These are phyloP conservation scores for Backusella psychrophila DNA, from an alignment of 192 early-diverging fungal species.

Conservation along the genomic window DNA sequence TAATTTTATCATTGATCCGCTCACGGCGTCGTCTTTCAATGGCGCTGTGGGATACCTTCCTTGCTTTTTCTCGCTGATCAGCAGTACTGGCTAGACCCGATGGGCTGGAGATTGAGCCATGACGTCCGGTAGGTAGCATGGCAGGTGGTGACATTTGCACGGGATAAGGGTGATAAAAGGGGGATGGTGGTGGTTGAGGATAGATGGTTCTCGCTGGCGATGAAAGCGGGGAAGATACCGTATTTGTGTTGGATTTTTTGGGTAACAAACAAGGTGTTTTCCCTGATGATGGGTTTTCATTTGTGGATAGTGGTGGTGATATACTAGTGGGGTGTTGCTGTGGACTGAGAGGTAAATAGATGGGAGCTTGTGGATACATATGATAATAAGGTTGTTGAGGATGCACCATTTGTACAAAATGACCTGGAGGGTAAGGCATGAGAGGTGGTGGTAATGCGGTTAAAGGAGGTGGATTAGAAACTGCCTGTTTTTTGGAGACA, in stretches of 20 bases:
- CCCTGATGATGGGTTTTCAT: neutral
- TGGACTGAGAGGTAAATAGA: conserved; percentile 13
- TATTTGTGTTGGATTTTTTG: neutral
- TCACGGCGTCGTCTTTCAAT: conserved; percentile 85
- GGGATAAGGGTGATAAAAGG: neutral
- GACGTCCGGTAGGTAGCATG: neutral
- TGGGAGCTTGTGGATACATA: conserved; percentile 4
- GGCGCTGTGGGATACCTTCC: conserved; percentile 79
- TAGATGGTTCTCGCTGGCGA: neutral
- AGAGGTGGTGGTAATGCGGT: conserved; percentile 13
- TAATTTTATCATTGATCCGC: conserved; percentile 80
- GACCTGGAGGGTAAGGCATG: conserved; percentile 1
- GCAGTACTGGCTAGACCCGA: conserved; percentile 11
- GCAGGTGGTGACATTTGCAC: conserved; percentile 6
- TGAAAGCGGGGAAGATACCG: neutral
- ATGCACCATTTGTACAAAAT: conserved; percentile 7
- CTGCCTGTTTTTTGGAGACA: neutral
- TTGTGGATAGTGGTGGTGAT: neutral
- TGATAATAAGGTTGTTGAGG: conserved; percentile 11
- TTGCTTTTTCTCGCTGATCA: conserved; percentile 63
- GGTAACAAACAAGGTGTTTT: neutral
- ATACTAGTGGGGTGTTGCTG: conserved; percentile 10
- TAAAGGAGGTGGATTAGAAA: neutral
- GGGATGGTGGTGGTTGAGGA: conserved; percentile 1
- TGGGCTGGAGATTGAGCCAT: neutral